These are phyloP conservation scores for Gremmenia infestans DNA, from an alignment of 2,329 filamentous ascomycete species.

Conservation along the genomic window DNA sequence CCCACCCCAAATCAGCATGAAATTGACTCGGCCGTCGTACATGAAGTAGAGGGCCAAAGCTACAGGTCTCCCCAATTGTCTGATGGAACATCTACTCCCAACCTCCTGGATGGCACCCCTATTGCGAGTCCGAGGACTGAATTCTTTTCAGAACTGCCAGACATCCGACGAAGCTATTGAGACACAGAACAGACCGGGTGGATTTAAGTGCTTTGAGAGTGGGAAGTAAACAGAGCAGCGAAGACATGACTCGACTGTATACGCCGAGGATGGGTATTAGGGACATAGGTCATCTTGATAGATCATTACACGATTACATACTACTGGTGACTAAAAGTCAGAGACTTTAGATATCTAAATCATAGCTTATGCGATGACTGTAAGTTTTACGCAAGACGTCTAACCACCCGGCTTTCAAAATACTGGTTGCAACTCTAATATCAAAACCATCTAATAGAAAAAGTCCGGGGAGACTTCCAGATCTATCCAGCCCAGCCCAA, in stretches of 20 bases:
- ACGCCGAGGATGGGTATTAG: too few species aligned
- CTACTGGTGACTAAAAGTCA: too few species aligned
- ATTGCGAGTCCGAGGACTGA: neutral
- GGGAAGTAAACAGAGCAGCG: neutral
- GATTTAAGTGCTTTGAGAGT: neutral
- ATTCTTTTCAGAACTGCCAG: neutral
- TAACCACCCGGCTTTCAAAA: too few species aligned
- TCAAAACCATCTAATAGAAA: too few species aligned
- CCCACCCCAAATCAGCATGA: neutral
- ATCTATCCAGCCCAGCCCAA: too few species aligned
- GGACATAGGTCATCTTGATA: too few species aligned
- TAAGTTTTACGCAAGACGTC: too few species aligned
- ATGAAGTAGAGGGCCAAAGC: neutral
- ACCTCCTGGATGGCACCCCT: neutral
- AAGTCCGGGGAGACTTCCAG: too few species aligned
- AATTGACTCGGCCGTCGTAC: neutral
- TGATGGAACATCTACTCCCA: neutral
- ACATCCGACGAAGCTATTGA: neutral
- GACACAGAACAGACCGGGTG: neutral
- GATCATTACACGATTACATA: too few species aligned
- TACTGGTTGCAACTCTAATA: too few species aligned
- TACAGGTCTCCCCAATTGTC: neutral
- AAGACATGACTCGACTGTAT: neutral
- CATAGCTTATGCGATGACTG: too few species aligned
- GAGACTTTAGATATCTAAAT: too few species aligned